phyloP scores from a whole-genome alignment of 257 asterid genomes.

The Prunella vulgaris region DNA sequence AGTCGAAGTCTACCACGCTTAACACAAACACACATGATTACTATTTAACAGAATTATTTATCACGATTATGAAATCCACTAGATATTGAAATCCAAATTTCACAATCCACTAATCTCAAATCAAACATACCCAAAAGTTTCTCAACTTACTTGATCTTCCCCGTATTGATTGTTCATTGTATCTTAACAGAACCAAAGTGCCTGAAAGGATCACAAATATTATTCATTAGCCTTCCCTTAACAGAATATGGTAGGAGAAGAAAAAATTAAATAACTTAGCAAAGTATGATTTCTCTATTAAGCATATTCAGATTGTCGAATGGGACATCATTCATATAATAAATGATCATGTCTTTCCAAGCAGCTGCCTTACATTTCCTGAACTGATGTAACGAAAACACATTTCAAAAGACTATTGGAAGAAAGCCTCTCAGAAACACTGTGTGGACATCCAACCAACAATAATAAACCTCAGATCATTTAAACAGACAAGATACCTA shows the following conservation, averaged over 20 bases:
- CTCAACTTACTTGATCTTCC: conserved; percentile 51
- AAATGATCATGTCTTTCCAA: not conserved
- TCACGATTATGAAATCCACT: no score
- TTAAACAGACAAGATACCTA: not conserved
- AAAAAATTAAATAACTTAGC: not conserved
- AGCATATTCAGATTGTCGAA: not conserved
- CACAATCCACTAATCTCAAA: no score
- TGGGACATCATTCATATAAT: not conserved
- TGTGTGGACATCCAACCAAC: not conserved
- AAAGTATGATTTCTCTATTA: not conserved
- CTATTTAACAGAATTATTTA: no score
- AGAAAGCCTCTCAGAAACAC: not conserved
- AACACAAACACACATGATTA: no score
- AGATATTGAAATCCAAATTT: no score
- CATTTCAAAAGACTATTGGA: not conserved
- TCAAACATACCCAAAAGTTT: not conserved
- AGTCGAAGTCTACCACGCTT: no score
- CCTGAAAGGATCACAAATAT: conserved; percentile 26
- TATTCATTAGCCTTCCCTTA: not conserved
- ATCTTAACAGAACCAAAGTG: conserved; percentile 15
- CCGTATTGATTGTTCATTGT: conserved; percentile 51
- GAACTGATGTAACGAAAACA: not conserved
- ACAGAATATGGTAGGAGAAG: not conserved
- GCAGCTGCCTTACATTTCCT: not conserved
- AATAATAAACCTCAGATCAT: not conserved